Base-by-base conservation (phyloP, 768 basidiomycete genomes). In the Dioszegia crocea region DNA sequence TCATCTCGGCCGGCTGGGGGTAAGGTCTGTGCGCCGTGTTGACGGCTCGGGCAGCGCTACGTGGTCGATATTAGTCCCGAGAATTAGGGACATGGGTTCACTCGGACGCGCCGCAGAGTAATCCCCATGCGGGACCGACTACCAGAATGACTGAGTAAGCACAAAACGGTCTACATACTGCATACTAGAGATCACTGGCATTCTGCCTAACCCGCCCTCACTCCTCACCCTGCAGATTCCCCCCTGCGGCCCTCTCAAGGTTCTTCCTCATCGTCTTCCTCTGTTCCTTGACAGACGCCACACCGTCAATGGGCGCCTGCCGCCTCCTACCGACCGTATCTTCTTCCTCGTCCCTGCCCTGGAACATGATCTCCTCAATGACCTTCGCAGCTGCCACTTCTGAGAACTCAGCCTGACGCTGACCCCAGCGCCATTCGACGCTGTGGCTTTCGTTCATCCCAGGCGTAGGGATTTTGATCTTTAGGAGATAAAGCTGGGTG, bases 371-470 rank as follows among this genome's bases (percentile, higher is more conserved):
- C 66, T 88, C 85, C 1, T 85, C 85, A 1, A 94, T 81, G 67
- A 94, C 94, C 55, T 78, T 78, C 1, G 85, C 88, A 9, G 92
- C 79, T 12, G 81, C 85, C 59, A 81, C 77, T 76, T 97, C 93
- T 1, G 89, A 87, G 3, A 96, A 83, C 76, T 97, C 93, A 30
- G 83, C 83, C 38, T 86, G 83, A 1, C 91, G 85, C 27, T 89
- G 82, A 26, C 91, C 92, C 92, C 92, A 97, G 17, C 84, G 83
- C 90, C 89, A 91, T 68, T 91, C 88, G 60, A 80, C 83, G 16
- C 78, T 76, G 14, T 77, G 75, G 16, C 80, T 82, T 6, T 78
- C 76, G 19, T 77, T 76, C 36, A 78, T 49, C n/a, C 36, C 54
- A 3, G 57, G 53, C n/a, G 26, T 52, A 9, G 57, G 43, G 17